These are phyloP conservation scores for Sanghuangporus weigelae DNA, from an alignment of 1,284 basidiomycete genomes.

Conservation along the genomic window DNA sequence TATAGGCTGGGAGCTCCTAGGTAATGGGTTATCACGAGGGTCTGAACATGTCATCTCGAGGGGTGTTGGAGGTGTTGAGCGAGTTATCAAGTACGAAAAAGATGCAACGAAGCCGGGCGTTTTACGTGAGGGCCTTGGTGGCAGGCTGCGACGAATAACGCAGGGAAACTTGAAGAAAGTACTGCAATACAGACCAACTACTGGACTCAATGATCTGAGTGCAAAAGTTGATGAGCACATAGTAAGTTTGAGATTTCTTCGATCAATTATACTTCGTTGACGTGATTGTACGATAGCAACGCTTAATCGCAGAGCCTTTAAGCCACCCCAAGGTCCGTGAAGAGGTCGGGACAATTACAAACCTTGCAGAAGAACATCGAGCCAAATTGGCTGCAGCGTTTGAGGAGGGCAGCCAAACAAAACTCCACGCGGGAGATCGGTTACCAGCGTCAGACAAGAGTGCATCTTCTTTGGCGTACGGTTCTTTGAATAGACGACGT, in stretches of 20 bases:
- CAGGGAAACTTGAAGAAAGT: conserved; percentile 29
- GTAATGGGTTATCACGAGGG: conserved; percentile 42
- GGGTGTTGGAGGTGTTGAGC: conserved; percentile 41
- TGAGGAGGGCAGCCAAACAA: conserved; percentile 5
- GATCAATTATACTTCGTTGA: not conserved
- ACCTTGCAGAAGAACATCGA: not conserved
- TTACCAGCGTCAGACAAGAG: conserved; percentile 13
- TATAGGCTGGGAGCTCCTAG: conserved; percentile 73
- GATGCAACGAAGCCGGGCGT: conserved; percentile 11
- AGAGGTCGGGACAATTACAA: conserved; percentile 7
- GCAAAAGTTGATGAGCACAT: conserved; percentile 30
- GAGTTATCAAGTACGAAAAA: conserved; percentile 33
- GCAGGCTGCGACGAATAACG: conserved; percentile 28
- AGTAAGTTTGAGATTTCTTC: conserved; percentile 27
- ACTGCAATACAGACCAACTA: conserved; percentile 30
- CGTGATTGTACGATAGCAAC: conserved; percentile 15
- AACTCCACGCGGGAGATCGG: conserved; percentile 12
- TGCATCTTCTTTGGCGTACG: conserved; percentile 7
- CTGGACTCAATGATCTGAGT: conserved; percentile 29
- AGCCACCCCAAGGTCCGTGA: conserved; percentile 20
- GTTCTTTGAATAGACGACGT: conserved; percentile 1
- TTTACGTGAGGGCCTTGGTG: conserved; percentile 18
- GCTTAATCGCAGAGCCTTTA: conserved; percentile 23
- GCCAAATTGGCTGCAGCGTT: conserved; percentile 4
- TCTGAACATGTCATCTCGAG: conserved; percentile 44